Base-by-base conservation (phyloP, 257 asterid species). In the Solanum stenotomum region DNA sequence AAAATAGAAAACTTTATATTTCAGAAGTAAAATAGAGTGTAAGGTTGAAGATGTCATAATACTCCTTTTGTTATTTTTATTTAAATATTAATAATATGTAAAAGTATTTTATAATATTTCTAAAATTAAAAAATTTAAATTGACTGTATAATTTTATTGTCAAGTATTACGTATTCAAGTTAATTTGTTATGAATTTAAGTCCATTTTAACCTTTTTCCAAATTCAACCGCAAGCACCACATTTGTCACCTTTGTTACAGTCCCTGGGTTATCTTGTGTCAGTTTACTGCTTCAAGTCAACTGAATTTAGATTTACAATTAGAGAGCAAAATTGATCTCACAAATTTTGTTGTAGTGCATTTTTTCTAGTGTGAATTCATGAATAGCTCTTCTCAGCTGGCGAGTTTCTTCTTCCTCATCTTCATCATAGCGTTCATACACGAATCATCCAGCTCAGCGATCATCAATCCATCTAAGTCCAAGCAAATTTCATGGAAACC, bases 391-490 rank as follows among this genome's bases (percentile, higher is more conserved):
- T 85, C 88, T 61, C 84, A 49, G 23, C 20, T 91, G 42, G 88
- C 92, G 16, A 85, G 91, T 75, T 38, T 92, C 72, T 72, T 72
- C 79, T 78, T 91, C 85, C 87, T 94, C 84, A 76, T 92, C 46
- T 88, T 86, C 87, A 90, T 96, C 94, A 90, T 92, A 68, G 89
- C 93, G 46, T 89, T 95, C 92, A 87, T 91, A 40, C 87, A 85
- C 85, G 89, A 90, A 86, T 95, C 95, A 11, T 85, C 88, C 29
- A 87, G 96, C 88, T 90, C 87, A 85, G 87, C 93, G 44, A 95
- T 96, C 44, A 91, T 96, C 94, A 97, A 97, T 92, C 99, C 99
- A 18, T 93, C 96, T 78, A 97, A 93, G 92, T 98, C 93, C 94
- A 94, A 92, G 85, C 92, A 93, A 68, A 82, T 97, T 89, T 97